Base-by-base conservation (phyloP, 768 basidiomycete genomes). In the Leccinum olivaceopallidum region DNA sequence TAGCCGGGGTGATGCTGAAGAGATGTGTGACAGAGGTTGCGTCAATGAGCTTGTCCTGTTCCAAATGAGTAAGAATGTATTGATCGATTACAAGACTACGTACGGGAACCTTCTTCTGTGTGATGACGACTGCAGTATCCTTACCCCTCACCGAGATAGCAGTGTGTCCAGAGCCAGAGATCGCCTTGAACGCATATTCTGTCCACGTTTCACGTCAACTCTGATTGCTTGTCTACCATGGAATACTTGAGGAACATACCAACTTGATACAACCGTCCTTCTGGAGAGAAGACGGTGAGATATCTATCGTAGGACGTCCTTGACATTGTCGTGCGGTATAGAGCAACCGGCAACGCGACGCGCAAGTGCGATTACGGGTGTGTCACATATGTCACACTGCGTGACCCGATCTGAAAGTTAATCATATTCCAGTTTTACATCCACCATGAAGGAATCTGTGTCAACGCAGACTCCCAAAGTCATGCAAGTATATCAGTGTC, bases 101-200 rank as follows among this genome's bases (percentile, higher is more conserved):
- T 69, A 98, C 96, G 28, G 97, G 94, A 39, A 99, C 90, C 81
- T 98, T 98, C 80, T 94, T 94, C 80, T 98, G 97, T 22, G 96
- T 98, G 68, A 99, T 95, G 47, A 98, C 91, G 8, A 98, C 95
- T 5, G 90, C 83, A 6, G 95, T 96, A 67, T 98, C 95, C 75
- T 92, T 92, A 18, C 97, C 97, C 69, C 96, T 81, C 50, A 98
- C 90, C 18, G 95, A 84, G 55, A 99, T 83, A 1, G 96, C 87
- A 2, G 97, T 98, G 70, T 98, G 94, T 1, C 95, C 96, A 1
- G 95, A 94, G 58, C 94, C 94, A 63, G 95, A 94, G 75, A 98
- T 98, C 53, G 97, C 97, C 77, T 98, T 99, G 88, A 98, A 98
- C 28, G 97, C 96, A 82, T 98, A 98, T 79, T 98, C 95, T 98